Conservation (phyloP, 2,329 filamentous ascomycete genomes). For the Nothopassalora personata region DNA sequence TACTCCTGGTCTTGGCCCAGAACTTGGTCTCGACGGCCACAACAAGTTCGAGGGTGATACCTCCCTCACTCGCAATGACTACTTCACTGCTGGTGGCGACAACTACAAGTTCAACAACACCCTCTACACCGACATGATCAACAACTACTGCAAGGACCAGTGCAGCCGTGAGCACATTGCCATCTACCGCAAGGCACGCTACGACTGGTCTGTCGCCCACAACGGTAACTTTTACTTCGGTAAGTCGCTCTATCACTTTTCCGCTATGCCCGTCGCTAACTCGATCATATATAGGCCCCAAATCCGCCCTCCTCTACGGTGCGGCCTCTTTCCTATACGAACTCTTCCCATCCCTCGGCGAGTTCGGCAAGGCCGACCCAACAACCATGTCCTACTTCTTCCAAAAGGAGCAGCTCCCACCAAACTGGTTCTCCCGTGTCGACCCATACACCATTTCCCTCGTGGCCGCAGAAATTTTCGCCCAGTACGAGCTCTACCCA, state of each 20-base stretch:
- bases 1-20: conserved; percentile 31
- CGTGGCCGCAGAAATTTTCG: conserved; percentile 37
- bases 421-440: conserved; percentile 29
- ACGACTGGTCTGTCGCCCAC: conserved; percentile 34
- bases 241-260: no score
- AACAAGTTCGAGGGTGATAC: conserved; percentile 43
- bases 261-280: no score
- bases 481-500: conserved; percentile 38
- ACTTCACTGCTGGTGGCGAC: conserved; percentile 34
- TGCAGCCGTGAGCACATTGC: conserved; percentile 37
- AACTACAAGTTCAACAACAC: conserved; percentile 40
- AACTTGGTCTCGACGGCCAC: conserved; percentile 41
- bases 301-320: conserved; percentile 38
- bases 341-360: conserved; percentile 33
- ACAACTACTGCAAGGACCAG: conserved; percentile 31
- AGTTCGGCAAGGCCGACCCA: conserved; percentile 9
- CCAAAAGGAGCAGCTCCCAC: conserved; percentile 37
- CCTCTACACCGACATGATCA: conserved; percentile 38
- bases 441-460: conserved; percentile 34
- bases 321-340: conserved; percentile 44
- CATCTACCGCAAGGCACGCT: conserved; percentile 38
- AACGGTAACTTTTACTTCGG: conserved; percentile 43
- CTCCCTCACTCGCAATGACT: conserved; percentile 41
- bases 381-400: conserved; percentile 35
- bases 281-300: background rate